These are phyloP conservation scores for Ustilago hordei DNA, from an alignment of 1,284 basidiomycete genomes.

Conservation along the genomic window DNA sequence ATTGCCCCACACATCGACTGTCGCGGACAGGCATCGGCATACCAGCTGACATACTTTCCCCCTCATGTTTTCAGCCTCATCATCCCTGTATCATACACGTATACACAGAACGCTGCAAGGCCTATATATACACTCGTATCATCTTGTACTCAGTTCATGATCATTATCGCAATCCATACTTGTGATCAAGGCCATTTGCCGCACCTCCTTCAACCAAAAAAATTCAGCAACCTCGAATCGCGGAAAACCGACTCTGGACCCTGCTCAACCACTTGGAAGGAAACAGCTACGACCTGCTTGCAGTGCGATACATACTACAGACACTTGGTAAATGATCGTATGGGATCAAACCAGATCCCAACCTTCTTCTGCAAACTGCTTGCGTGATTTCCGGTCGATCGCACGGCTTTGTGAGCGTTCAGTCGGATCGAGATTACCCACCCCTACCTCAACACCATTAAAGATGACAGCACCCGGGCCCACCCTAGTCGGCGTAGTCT, in stretches of 20 bases:
- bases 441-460: slow-evolving; percentile 49
- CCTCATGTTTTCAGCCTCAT: no score
- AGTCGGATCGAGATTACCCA: slow-evolving; percentile 20
- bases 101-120: no score
- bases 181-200: no score
- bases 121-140: no score
- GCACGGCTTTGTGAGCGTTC: slow-evolving; percentile 4
- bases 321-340: not conserved
- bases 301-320: not conserved
- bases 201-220: no score
- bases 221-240: slow-evolving; percentile 7
- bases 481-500: slow-evolving; percentile 15
- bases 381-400: slow-evolving; percentile 18
- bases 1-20: no score
- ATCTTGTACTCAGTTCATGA: no score
- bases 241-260: slow-evolving; percentile 11
- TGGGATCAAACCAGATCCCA: slow-evolving; percentile 27
- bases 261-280: not conserved
- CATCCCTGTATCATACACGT: no score
- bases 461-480: slow-evolving; percentile 50
- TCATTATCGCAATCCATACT: no score
- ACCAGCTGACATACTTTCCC: no score
- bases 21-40: no score
- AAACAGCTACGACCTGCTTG: not conserved
- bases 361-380: slow-evolving; percentile 31